Evolutionary conservation across 805 yeast genomes (phyloP).

Genomic region (Suhomyces tanzawaensis): DNA sequence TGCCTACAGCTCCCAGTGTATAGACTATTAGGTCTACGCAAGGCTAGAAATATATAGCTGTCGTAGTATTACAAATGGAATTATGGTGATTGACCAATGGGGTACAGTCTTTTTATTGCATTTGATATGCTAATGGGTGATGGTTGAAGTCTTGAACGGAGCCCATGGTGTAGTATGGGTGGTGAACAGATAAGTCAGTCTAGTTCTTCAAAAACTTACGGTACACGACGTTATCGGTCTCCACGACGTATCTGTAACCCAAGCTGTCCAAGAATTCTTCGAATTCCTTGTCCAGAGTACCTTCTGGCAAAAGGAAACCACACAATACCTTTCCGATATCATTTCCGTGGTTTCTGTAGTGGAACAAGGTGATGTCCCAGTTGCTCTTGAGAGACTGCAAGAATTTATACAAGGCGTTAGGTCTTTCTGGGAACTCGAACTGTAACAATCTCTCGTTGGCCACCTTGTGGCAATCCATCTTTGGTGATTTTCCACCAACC

Average conservation of each 20-base stretch:
- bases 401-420: conserved; percentile 87
- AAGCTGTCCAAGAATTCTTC: conserved; percentile 64
- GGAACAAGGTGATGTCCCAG: conserved; percentile 94
- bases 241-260: conserved; percentile 78
- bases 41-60: no score
- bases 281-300: conserved; percentile 59
- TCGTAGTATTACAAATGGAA: no score
- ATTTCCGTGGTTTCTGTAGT: conserved; percentile 94
- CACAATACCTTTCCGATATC: conserved; percentile 92
- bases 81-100: no score
- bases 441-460: conserved; percentile 73
- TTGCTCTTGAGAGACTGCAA: conserved; percentile 64
- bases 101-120: no score
- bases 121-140: no score
- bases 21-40: no score
- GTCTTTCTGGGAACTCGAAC: conserved; percentile 96
- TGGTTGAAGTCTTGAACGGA: no score
- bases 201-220: conserved; percentile 57
- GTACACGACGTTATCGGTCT: conserved; percentile 83
- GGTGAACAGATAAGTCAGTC: neutral
- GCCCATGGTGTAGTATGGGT: no score
- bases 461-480: conserved; percentile 36
- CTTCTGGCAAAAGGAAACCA: conserved; percentile 80
- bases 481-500: conserved; percentile 81
- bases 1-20: no score